Evolutionary conservation across 164 flowering plant genomes (phyloP).

Genomic region (Annona squamosa): DNA sequence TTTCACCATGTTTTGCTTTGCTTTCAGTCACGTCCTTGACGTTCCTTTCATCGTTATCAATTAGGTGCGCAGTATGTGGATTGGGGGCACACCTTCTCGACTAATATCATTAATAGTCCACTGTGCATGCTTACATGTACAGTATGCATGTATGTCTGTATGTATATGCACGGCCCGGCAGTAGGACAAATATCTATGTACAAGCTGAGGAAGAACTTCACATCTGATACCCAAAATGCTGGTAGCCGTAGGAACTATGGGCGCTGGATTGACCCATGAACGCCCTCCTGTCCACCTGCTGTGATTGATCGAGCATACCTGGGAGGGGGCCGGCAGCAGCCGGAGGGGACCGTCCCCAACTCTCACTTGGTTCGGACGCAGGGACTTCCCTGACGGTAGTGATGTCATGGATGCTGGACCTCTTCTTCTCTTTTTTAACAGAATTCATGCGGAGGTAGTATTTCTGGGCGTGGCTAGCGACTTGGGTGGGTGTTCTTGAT

Average conservation of each 20-base stretch:
- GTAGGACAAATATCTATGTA: neutral
- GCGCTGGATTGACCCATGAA: neutral
- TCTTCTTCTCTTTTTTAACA: slow-evolving; percentile 54
- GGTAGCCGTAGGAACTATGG: neutral
- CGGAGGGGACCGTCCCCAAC: neutral
- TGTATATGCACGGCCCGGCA: neutral
- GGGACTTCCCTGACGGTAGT: slow-evolving; percentile 31
- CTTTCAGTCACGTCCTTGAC: too few species aligned
- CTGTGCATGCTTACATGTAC: neutral
- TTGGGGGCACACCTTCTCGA: too few species aligned
- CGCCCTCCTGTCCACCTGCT: neutral
- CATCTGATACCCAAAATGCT: slow-evolving; percentile 5
- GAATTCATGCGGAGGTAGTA: slow-evolving; percentile 47
- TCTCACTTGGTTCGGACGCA: slow-evolving; percentile 17
- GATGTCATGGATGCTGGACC: slow-evolving; percentile 76
- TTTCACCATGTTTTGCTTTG: too few species aligned
- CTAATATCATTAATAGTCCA: neutral
- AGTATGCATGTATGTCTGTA: too few species aligned
- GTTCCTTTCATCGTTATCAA: too few species aligned
- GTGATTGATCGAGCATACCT: neutral
- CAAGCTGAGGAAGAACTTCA: neutral
- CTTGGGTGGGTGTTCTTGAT: slow-evolving; percentile 65
- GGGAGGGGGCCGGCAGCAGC: neutral
- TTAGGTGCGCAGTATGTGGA: too few species aligned
- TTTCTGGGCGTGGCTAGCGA: slow-evolving; percentile 80